Evolutionary conservation across 257 asterid species (phyloP).

Genomic region (Asclepias syriaca): DNA sequence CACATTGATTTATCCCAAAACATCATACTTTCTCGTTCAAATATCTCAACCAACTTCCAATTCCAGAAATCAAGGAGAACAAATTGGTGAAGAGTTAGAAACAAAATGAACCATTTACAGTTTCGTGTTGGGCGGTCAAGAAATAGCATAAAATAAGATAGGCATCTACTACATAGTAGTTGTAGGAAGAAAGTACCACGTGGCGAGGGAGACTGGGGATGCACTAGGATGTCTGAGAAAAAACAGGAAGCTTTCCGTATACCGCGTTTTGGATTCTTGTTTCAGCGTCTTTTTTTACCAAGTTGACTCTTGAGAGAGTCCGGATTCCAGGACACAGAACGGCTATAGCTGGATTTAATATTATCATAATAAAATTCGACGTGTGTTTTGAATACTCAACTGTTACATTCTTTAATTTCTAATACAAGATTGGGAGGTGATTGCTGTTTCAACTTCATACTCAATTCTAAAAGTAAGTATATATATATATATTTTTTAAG

Average conservation of each 20-base stretch:
- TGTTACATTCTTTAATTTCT: not conserved
- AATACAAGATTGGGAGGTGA: not conserved
- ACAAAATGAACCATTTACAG: not conserved
- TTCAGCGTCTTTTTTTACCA: not conserved
- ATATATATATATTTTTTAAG: too few species aligned
- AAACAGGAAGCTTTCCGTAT: not conserved
- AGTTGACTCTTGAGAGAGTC: not conserved
- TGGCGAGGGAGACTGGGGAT: slow-evolving; percentile 1
- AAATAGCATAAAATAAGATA: not conserved
- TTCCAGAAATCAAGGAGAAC: not conserved
- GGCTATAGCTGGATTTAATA: not conserved
- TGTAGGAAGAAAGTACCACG: not conserved
- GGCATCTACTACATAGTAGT: not conserved
- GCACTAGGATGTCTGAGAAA: not conserved
- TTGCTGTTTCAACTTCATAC: not conserved
- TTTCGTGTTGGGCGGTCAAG: not conserved
- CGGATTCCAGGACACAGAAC: not conserved
- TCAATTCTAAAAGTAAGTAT: not conserved
- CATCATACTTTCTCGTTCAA: not conserved
- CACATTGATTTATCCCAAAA: not conserved
- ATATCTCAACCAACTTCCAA: not conserved
- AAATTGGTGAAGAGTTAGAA: not conserved
- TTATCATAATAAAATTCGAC: not conserved
- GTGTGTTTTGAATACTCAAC: not conserved
- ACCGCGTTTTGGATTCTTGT: slow-evolving; percentile 14